Evolutionary conservation across 1,284 basidiomycete species (phyloP).

Genomic region (Trichosporon sp.): DNA sequence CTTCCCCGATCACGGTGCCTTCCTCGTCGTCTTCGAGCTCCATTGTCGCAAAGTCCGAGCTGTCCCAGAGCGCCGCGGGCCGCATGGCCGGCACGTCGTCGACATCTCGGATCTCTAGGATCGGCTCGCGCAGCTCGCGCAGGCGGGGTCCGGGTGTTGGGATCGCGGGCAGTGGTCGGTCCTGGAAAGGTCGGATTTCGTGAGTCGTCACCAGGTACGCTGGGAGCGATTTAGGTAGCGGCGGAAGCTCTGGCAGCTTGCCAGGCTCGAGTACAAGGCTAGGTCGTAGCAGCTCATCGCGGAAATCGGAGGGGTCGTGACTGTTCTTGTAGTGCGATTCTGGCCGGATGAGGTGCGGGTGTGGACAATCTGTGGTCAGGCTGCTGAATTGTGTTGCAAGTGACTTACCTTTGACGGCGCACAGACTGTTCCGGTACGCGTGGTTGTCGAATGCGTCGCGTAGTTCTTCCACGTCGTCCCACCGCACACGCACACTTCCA

Average conservation of each 20-base stretch:
- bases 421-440: background rate
- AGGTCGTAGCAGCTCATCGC: background rate
- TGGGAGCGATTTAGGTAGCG: background rate
- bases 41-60: constrained; percentile 2
- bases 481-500: background rate
- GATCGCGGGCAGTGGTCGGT: background rate
- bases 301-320: background rate
- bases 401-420: constrained; percentile 1
- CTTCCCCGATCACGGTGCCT: background rate
- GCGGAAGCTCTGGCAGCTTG: background rate
- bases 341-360: background rate
- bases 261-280: background rate
- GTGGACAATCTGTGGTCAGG: constrained; percentile 2
- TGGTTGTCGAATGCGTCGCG: background rate
- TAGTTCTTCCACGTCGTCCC: background rate
- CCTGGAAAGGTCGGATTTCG: background rate
- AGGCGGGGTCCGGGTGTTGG: background rate
- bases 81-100: background rate
- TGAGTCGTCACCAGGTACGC: constrained; percentile 1
- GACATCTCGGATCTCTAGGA: constrained; percentile 59
- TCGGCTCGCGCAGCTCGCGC: constrained; percentile 48
- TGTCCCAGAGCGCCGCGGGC: background rate
- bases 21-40: constrained; percentile 4
- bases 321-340: constrained; percentile 4
- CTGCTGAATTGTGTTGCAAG: background rate